These are phyloP conservation scores for Globisporangium echinulatum DNA, from an alignment of 352 stramenopile genomes.

Conservation along the genomic window DNA sequence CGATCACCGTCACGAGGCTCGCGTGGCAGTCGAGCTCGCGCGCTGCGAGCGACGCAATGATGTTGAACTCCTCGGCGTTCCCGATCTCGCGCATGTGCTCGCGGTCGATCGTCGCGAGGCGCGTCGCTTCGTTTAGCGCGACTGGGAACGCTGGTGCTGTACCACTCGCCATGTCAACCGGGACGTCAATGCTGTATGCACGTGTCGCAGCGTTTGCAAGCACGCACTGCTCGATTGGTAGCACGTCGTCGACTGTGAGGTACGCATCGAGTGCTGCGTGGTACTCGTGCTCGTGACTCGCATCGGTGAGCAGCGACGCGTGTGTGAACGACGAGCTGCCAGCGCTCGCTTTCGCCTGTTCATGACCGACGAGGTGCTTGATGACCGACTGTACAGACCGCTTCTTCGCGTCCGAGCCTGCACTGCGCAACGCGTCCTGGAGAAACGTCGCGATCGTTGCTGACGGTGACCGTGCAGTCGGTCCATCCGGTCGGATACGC, in stretches of 20 bases:
- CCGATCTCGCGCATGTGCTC: constrained; percentile 41
- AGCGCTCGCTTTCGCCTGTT: constrained; percentile 14
- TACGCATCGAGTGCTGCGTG: constrained; percentile 10
- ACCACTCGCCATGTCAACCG: constrained; percentile 20
- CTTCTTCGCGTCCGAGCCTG: constrained; percentile 19
- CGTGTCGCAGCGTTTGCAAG: constrained; percentile 43
- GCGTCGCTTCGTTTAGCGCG: constrained; percentile 36
- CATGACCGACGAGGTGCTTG: constrained; percentile 44
- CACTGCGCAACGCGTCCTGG: constrained; percentile 14
- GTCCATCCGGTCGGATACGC: constrained; percentile 11
- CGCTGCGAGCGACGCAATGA: constrained; percentile 56
- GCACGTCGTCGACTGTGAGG: constrained; percentile 3
- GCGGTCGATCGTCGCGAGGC: constrained; percentile 38
- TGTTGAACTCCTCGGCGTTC: constrained; percentile 55
- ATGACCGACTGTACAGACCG: constrained; percentile 52
- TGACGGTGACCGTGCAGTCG: background rate
- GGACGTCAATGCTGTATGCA: constrained; percentile 34
- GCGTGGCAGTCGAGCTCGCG: constrained; percentile 50
- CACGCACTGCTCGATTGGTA: constrained; percentile 26
- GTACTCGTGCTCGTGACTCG: constrained; percentile 10
- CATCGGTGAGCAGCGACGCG: constrained; percentile 1
- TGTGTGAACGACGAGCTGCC: constrained; percentile 4
- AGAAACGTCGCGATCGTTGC: constrained; percentile 15
- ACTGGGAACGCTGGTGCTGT: constrained; percentile 22
- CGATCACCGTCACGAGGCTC: constrained; percentile 59